These are phyloP conservation scores for Cyclostephanos invisitatus DNA, from an alignment of 108 stramenopile species.

Conservation along the genomic window DNA sequence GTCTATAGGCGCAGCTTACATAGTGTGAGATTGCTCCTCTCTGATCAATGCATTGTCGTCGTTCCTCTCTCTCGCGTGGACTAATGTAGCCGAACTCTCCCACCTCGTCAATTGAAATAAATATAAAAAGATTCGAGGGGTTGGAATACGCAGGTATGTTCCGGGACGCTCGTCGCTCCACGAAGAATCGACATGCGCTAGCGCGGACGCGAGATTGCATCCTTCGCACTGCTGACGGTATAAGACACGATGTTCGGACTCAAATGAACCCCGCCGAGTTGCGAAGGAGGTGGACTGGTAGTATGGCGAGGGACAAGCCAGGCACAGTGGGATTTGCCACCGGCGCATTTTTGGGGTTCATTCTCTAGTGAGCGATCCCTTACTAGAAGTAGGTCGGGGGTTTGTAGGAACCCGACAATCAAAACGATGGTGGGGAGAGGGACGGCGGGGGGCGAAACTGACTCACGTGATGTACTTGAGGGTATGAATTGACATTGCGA, in stretches of 20 bases:
- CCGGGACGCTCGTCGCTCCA: constrained; percentile 29
- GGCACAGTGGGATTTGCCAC: constrained; percentile 36
- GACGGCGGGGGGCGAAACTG: too few species aligned
- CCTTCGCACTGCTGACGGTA: constrained; percentile 34
- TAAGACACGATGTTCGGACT: constrained; percentile 29
- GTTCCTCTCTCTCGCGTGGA: not conserved
- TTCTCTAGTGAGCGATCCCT: constrained; percentile 11
- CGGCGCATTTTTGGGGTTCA: constrained; percentile 38
- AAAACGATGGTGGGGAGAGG: too few species aligned
- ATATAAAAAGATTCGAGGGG: constrained; percentile 35
- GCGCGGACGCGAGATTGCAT: constrained; percentile 30
- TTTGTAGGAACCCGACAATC: too few species aligned
- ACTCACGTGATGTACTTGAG: too few species aligned
- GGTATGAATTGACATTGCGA: too few species aligned
- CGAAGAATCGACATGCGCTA: constrained; percentile 13
- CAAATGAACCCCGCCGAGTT: constrained; percentile 17
- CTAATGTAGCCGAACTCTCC: not conserved
- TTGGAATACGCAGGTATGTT: constrained; percentile 47
- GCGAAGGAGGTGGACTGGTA: constrained; percentile 4
- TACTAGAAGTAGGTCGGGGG: too few species aligned
- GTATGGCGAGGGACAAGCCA: constrained; percentile 32
- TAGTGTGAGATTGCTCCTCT: constrained; percentile 19
- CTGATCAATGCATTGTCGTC: not conserved
- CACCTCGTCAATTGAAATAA: not conserved
- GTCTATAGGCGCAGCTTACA: constrained; percentile 36